These are phyloP conservation scores for Diplodia mutila DNA, from an alignment of 2,329 filamentous ascomycete species.

Conservation along the genomic window DNA sequence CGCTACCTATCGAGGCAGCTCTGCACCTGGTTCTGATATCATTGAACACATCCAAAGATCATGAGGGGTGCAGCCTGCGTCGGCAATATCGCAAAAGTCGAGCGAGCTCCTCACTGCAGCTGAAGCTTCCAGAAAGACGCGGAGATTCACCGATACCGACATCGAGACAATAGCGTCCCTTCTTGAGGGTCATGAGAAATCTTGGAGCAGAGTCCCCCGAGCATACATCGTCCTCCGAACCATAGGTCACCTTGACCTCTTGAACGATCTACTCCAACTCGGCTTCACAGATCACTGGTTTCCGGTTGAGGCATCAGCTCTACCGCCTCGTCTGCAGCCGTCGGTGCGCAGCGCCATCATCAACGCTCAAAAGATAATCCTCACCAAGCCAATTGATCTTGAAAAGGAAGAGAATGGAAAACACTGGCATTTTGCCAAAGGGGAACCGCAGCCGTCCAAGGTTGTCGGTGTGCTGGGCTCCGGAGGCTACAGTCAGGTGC, in stretches of 20 bases:
- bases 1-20: too few species aligned
- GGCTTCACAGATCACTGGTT: constrained; percentile 37
- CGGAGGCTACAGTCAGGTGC: constrained; percentile 35
- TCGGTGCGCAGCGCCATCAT: constrained; percentile 30
- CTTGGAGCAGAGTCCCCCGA: constrained; percentile 29
- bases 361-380: constrained; percentile 27
- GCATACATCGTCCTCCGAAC: constrained; percentile 37
- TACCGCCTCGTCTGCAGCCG: constrained; percentile 32
- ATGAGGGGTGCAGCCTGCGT: too few species aligned
- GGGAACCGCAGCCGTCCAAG: constrained; percentile 33
- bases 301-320: constrained; percentile 30
- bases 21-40: too few species aligned
- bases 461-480: constrained; percentile 31
- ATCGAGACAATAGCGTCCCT: constrained; percentile 29
- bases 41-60: too few species aligned
- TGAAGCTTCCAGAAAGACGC: not conserved
- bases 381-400: constrained; percentile 22
- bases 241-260: constrained; percentile 31
- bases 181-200: constrained; percentile 23
- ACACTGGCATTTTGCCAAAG: constrained; percentile 33
- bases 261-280: constrained; percentile 32
- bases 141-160: not conserved
- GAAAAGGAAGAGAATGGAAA: constrained; percentile 31
- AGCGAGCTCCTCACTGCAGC: too few species aligned
- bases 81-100: too few species aligned